Percentiles rank a stretch among this genome's conserved stretches.
These are phyloP conservation scores for Talaromyces sp. DNA, from an alignment of 2,329 filamentous ascomycete genomes.

Conservation along the genomic window DNA sequence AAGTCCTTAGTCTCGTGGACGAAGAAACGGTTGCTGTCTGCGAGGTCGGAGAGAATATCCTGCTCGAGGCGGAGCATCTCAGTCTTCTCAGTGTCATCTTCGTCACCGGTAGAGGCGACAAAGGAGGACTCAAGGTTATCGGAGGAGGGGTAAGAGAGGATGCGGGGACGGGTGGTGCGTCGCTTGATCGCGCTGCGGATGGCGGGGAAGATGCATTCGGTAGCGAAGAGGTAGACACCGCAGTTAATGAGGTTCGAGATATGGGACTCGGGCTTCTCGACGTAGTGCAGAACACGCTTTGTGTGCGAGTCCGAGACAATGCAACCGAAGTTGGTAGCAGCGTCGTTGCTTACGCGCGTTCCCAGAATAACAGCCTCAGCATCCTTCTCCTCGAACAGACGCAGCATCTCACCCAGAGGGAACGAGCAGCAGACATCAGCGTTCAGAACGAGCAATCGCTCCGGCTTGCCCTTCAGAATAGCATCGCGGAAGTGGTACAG, in stretches of 20 bases:
- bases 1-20: constrained; percentile 99
- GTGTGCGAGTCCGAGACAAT: constrained; percentile 94
- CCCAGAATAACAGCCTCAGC: constrained; percentile 96
- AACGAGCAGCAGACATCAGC: constrained; percentile 99
- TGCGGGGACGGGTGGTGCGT: constrained; percentile 83
- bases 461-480: constrained; percentile 92
- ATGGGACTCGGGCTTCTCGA: constrained; percentile 97
- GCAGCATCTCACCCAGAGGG: constrained; percentile 92
- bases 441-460: constrained; percentile 96
- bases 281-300: constrained; percentile 95
- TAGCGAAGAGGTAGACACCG: constrained; percentile 95
- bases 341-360: constrained; percentile 86
- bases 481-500: constrained; percentile 99
- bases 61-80: constrained; percentile 94
- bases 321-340: constrained; percentile 95
- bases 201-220: constrained; percentile 93
- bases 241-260: constrained; percentile 99
- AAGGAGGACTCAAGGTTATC: constrained; percentile 81
- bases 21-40: constrained; percentile 97
- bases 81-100: constrained; percentile 74
- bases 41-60: constrained; percentile 92
- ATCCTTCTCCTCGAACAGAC: constrained; percentile 90
- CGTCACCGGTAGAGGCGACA: constrained; percentile 63
- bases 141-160: constrained; percentile 92
- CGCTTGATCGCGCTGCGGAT: constrained; percentile 95